Base-by-base conservation (phyloP, 768 basidiomycete genomes). In the Agaricus blazei region DNA sequence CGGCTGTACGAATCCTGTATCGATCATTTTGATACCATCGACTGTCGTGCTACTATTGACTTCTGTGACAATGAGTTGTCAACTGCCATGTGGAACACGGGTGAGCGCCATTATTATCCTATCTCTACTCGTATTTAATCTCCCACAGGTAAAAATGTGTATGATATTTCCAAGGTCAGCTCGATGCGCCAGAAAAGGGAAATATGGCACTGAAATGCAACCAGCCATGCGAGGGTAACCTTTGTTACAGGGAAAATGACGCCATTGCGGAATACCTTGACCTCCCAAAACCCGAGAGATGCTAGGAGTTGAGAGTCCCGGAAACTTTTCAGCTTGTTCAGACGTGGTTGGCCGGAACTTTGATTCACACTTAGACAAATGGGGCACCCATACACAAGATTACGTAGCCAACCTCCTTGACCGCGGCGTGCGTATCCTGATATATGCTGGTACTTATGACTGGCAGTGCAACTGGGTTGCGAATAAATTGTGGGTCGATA, bases 401-500 rank as follows among this genome's bases (percentile, higher is more conserved):
- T 85, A 89, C 64, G 82, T 89, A 57, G 74, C 82, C 0, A 77
- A 73, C 5, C 79, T 93, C 38, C 78, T 93, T 8, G 89, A 93
- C 56, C 79, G 88, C n/a, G 86, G 85, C 0, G 69, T 94, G 19
- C 80, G 84, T 4, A 72, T 90, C 36, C 75, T 93, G 41, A 83
- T 87, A 46, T 90, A 90, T 59, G 84, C 84, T 0, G 87, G 87
- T 19, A 85, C 82, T 43, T 85, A 84, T 59, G 86, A 88, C 62
- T 89, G 86, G 85, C 85, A 85, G 58, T 90, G 88, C 64, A 88
- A 90, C 64, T 88, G 83, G 81, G 70, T 88, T 28, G 84, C 85
- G 14, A 93, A 92, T 68, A 81, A 81, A 63, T 73, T 82, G 41
- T 92, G 90, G 90, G 80, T 85, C 6, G 79, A 88, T 48, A 72